Evolutionary conservation across 192 early-diverging fungal genomes (phyloP).

Genomic region (Phlyctochytrium arcticum): DNA sequence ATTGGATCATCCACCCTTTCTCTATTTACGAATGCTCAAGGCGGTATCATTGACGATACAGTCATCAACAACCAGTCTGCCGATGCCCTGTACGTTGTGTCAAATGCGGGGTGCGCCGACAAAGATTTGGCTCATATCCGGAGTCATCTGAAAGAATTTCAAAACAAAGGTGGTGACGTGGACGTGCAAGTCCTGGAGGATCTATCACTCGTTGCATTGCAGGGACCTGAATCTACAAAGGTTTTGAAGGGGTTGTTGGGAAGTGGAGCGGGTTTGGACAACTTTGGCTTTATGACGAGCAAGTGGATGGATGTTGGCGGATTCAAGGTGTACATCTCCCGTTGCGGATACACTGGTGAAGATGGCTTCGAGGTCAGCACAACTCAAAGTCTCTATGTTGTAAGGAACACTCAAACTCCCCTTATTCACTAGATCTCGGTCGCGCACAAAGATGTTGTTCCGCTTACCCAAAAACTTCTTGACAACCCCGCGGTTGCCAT

Average conservation of each 20-base stretch:
- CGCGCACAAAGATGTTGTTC: slow-evolving; percentile 63
- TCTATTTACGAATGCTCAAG: slow-evolving; percentile 91
- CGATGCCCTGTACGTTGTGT: slow-evolving; percentile 83
- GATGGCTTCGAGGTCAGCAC: slow-evolving; percentile 88
- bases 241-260: slow-evolving; percentile 63
- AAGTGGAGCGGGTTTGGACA: slow-evolving; percentile 53
- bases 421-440: slow-evolving; percentile 68
- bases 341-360: slow-evolving; percentile 98
- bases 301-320: slow-evolving; percentile 69
- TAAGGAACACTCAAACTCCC: too few relatives aligned
- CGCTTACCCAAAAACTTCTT: slow-evolving; percentile 67
- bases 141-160: slow-evolving; percentile 71
- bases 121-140: slow-evolving; percentile 91
- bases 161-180: slow-evolving; percentile 86
- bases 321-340: slow-evolving; percentile 79
- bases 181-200: slow-evolving; percentile 82
- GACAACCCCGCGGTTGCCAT: slow-evolving; percentile 73
- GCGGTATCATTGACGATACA: slow-evolving; percentile 98
- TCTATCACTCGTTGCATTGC: slow-evolving; percentile 84
- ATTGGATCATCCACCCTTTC: slow-evolving; percentile 80
- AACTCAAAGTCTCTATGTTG: background rate
- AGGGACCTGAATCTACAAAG: slow-evolving; percentile 79
- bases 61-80: slow-evolving; percentile 81
- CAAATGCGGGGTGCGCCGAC: slow-evolving; percentile 95
- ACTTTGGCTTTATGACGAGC: slow-evolving; percentile 89